Base-by-base conservation (phyloP, 306 rosid species). In the Begonia peltatifolia region DNA sequence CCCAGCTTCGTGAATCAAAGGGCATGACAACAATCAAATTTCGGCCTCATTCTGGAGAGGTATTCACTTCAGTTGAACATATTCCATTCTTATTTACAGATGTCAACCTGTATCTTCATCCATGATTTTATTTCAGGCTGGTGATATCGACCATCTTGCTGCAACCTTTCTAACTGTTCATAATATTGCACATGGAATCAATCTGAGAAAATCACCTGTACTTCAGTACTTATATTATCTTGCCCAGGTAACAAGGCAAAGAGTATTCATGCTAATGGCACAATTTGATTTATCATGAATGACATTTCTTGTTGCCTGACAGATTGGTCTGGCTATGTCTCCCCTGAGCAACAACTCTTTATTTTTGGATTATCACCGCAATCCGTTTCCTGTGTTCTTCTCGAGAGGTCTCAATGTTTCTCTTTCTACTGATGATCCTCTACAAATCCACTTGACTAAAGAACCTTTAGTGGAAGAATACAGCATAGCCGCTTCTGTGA, bases 31-130 rank as follows among this genome's bases (percentile, higher is more conserved):
- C 95, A 55, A 90, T 90, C 66, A 90, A 90, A 71, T 81, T 90
- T 66, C 97, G 97, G 67, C 97, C 97, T 35, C 97, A 90, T 63
- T 68, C 95, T 63, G 97, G 97, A 62, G 97, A 90, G 97, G 97
- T 90, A 79, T 58, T 22, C 42, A 46, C 54, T 14, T 11, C 22
- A 70, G 30, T 13, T 47, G 14, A 59, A 51, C 10, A 48, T 48
- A 14, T 11, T 18, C 51, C 41, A 50, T 41, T 49, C 12, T 6
- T 6, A 35, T 59, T 20, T 57, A 17, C 54, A 14, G 6, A 44
- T 49, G 12, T 54, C 56, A 46, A 55, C 49, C 57, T 30, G 54
- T 30, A 41, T 20, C 57, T 30, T 71, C 51, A 76, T 61, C 60
- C 59, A 22, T 71, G 42, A 18, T 58, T 49, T 50, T 65, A 12